These are phyloP conservation scores for Russula brevipes DNA, from an alignment of 768 basidiomycete genomes.

Conservation along the genomic window DNA sequence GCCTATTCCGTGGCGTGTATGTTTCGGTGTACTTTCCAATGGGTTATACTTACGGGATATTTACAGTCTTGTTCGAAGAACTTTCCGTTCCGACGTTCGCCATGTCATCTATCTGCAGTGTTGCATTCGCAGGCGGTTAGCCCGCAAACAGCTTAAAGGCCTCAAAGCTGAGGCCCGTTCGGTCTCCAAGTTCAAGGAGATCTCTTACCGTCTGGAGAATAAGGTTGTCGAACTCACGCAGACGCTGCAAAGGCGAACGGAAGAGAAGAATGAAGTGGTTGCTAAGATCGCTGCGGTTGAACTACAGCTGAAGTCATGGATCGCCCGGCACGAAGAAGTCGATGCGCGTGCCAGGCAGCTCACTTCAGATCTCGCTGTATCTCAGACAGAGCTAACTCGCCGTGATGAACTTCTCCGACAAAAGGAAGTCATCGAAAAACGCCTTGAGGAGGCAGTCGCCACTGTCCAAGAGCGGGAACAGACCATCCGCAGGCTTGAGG, in stretches of 20 bases:
- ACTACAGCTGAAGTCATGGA: constrained; percentile 81
- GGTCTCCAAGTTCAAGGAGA: constrained; percentile 97
- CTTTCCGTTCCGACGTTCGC: constrained; percentile 54
- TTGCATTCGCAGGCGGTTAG: constrained; percentile 83
- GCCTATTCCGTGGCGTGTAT: constrained; percentile 83
- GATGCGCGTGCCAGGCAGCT: constrained; percentile 69
- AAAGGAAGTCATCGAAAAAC: constrained; percentile 76
- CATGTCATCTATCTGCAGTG: constrained; percentile 85
- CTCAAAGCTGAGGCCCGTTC: constrained; percentile 92
- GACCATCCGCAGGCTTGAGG: constrained; percentile 72
- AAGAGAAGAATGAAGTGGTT: constrained; percentile 85
- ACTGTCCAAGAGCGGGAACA: constrained; percentile 81
- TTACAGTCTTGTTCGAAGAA: constrained; percentile 49
- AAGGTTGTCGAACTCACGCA: constrained; percentile 99
- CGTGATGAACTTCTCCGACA: constrained; percentile 68
- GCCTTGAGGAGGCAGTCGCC: constrained; percentile 69
- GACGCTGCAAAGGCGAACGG: constrained; percentile 79
- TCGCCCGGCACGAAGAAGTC: constrained; percentile 81
- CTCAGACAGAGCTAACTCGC: constrained; percentile 64
- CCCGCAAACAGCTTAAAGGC: constrained; percentile 76
- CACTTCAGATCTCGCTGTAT: constrained; percentile 59
- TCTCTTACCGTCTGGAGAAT: constrained; percentile 95
- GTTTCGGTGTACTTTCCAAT: constrained; percentile 32
- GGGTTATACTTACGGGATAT: constrained; percentile 5
- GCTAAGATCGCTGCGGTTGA: constrained; percentile 72